Base-by-base conservation (phyloP, 129 eudicot species). In the Apium graveolens region DNA sequence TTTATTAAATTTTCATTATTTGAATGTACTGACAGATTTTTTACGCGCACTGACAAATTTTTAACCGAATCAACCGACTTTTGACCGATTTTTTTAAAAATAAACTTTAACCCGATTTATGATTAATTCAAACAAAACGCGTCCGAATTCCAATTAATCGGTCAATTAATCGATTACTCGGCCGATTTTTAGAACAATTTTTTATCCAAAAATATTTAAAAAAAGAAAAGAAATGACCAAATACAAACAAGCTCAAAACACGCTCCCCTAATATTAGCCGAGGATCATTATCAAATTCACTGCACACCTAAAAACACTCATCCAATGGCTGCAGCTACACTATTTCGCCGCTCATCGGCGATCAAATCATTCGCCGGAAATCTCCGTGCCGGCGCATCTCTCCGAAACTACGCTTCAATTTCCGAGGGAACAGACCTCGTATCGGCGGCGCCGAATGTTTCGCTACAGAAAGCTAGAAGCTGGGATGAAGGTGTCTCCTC, bases 401-500 rank as follows among this genome's bases (percentile, higher is more conserved):
- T 87, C 71, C 85, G 96, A 68, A 80, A 81, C 14, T 96, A 82
- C 77, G 97, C 97, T 0, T 96, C 99, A 29, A 78, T 96, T 68
- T 86, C 95, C 6, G 97, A 83, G 1, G 99, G 99, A 7, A 78
- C 90, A 7, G 97, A 96, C 80, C 74, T 96, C 75, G 85, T 92
- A 2, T 87, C 97, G 57, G 90, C 97, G 55, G 96, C 96, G 11
- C 96, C 95, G 1, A 81, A 82, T 84, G 95, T 92, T 37, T 79
- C 99, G 49, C 97, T 96, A 73, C 97, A 92, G 88, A 96, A 90
- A 63, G 99, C 99, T 82, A 92, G 97, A 26, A 38, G 83, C 21
- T 96, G 97, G 97, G 97, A 96, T 71, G 99, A 96, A 75, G 99
- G 99, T 21, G 96, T 96, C 75, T 85, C 94, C 26, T 96, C 97